Base-by-base conservation (phyloP, 2,329 filamentous ascomycete genomes). In the Phialophora expanda region DNA sequence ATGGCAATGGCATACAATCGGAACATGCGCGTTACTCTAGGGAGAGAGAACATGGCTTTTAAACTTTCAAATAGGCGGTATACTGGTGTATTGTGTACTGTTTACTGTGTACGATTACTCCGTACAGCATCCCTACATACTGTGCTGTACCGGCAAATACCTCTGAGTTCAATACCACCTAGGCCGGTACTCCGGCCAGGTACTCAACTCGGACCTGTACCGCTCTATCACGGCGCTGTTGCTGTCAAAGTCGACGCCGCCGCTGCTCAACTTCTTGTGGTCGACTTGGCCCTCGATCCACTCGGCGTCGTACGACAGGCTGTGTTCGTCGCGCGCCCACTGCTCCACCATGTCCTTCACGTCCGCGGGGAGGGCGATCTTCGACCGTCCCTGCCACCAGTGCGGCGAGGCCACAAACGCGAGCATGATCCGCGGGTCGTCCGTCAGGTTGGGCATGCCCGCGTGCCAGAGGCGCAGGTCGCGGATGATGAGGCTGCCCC, bases 381-480 rank as follows among this genome's bases (percentile, higher is more conserved):
- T 69, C 20, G 61, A 64, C 34, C 63, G 63, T 17, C 69, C 70
- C 54, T 70, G 69, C 65, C 64, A 72, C 70, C 70, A 72, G 53
- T 59, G 61, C 12, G 70, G 70, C 30, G 62, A 64, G 17, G 67
- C 70, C 9, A 72, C 70, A 58, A 71, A 72, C n/a, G 84, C 85
- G n/a, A 88, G 74, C 86, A 88, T 87, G 20, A 87, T 80, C 28
- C 85, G 76, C 17, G 83, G 79, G 6, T 81, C 75, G 4, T 79
- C 74, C 0, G 82, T 83, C 50, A 75, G 71, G 69, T 89, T 89
- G 1, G 86, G 86, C 83, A 87, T 87, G 0, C 86, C 87, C 0
- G 85, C 86, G 73, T 89, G 86, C 86, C 87, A 89, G 4, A 88
- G 80, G 26, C 86, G 77, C 61, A 89, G 74, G 72, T 89, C 87